Evolutionary conservation across 2,329 filamentous ascomycete genomes (phyloP).

Genomic region (Pseudofabraea citricarpa): DNA sequence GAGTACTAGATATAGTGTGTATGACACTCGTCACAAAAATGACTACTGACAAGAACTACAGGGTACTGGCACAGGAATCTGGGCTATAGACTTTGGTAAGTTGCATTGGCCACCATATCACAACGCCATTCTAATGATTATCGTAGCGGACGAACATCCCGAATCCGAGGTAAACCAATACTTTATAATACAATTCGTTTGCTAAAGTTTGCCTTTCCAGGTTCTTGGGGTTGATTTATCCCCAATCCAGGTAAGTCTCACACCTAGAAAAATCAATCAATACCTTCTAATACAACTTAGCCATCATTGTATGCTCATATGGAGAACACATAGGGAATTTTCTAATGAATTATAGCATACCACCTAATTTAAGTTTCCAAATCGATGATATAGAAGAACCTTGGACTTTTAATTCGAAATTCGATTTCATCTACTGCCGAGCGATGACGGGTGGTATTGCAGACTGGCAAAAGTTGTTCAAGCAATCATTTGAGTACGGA

Average conservation of each 20-base stretch:
- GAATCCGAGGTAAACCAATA: conserved; percentile 9
- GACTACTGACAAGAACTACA: background rate
- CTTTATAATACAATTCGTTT: background rate
- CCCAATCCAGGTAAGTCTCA: conserved; percentile 11
- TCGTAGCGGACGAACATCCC: conserved; percentile 15
- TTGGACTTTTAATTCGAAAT: conserved; percentile 50
- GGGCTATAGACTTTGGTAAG: conserved; percentile 13
- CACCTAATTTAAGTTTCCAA: conserved; percentile 50
- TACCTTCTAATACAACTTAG: background rate
- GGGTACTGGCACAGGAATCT: conserved; percentile 13
- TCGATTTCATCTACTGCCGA: conserved; percentile 55
- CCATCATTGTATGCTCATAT: background rate
- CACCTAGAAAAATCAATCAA: background rate
- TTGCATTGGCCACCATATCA: background rate
- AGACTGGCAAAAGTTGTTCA: conserved; percentile 11
- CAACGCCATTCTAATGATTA: background rate
- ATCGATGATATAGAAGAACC: conserved; percentile 53
- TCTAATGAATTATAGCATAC: conserved; percentile 32
- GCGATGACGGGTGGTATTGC: conserved; percentile 11
- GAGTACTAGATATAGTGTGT: conserved; percentile 1
- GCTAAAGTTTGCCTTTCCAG: background rate
- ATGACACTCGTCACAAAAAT: background rate
- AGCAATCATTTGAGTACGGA: conserved; percentile 6
- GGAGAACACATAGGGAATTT: background rate
- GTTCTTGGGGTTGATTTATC: conserved; percentile 32